These are phyloP conservation scores for Hymenoscyphus linearis DNA, from an alignment of 2,329 filamentous ascomycete genomes.

Conservation along the genomic window DNA sequence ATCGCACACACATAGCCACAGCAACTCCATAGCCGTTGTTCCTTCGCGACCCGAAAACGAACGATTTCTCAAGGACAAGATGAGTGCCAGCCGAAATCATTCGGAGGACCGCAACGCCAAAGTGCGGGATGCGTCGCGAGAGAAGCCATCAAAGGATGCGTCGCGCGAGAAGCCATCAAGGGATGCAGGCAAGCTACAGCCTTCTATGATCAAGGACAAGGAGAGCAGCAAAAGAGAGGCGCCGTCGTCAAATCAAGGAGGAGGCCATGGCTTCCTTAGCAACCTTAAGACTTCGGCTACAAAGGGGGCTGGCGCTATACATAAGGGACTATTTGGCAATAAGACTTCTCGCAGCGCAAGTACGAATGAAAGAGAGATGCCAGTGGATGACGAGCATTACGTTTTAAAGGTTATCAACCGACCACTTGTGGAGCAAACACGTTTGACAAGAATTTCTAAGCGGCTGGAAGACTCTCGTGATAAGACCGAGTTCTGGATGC, in stretches of 20 bases:
- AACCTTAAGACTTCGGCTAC: slow-evolving; percentile 68
- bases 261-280: slow-evolving; percentile 60
- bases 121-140: slow-evolving; percentile 39
- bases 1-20: slow-evolving; percentile 27
- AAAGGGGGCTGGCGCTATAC: slow-evolving; percentile 73
- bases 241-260: slow-evolving; percentile 51
- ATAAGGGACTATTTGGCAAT: slow-evolving; percentile 73
- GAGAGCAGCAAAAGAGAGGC: slow-evolving; percentile 35
- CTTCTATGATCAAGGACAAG: slow-evolving; percentile 16
- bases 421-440: slow-evolving; percentile 81
- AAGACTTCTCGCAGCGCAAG: slow-evolving; percentile 68
- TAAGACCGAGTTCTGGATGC: slow-evolving; percentile 99
- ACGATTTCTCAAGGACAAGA: slow-evolving; percentile 62
- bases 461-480: slow-evolving; percentile 81
- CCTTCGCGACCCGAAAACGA: slow-evolving; percentile 51
- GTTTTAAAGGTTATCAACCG: slow-evolving; percentile 79
- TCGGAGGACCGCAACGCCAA: slow-evolving; percentile 61
- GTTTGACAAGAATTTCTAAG: slow-evolving; percentile 87
- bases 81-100: slow-evolving; percentile 62
- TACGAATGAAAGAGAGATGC: slow-evolving; percentile 58
- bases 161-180: slow-evolving; percentile 32
- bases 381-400: slow-evolving; percentile 77
- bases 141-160: slow-evolving; percentile 32
- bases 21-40: slow-evolving; percentile 53
- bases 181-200: slow-evolving; percentile 37